These are phyloP conservation scores for Kodamaea laetipori DNA, from an alignment of 805 yeast species.

Conservation along the genomic window DNA sequence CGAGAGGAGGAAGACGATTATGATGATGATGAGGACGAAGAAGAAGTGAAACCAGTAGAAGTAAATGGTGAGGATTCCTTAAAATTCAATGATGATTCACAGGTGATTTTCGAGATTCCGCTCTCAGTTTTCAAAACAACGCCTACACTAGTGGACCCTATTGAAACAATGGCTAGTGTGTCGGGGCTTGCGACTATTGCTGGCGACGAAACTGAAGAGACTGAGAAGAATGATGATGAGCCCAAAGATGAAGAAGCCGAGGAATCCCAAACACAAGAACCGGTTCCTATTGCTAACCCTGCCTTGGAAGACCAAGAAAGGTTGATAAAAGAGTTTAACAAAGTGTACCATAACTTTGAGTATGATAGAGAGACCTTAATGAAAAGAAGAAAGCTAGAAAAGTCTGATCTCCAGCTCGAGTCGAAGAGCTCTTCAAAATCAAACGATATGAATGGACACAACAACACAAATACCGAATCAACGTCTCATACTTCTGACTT, in stretches of 20 bases:
- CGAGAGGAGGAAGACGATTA: slow-evolving; percentile 43
- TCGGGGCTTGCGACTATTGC: background rate
- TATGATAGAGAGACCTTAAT: slow-evolving; percentile 73
- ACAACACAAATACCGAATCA: background rate
- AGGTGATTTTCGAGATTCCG: slow-evolving; percentile 38
- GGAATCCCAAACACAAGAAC: background rate
- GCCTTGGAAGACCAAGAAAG: slow-evolving; percentile 42
- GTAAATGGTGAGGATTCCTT: slow-evolving; percentile 5
- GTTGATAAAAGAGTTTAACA: slow-evolving; percentile 64
- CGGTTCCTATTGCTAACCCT: slow-evolving; percentile 9
- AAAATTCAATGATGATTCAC: slow-evolving; percentile 30
- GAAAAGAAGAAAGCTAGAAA: slow-evolving; percentile 75
- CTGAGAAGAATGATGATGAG: slow-evolving; percentile 6
- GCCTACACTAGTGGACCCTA: background rate
- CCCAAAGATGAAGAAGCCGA: slow-evolving; percentile 6
- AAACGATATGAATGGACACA: slow-evolving; percentile 13
- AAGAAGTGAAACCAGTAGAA: slow-evolving; percentile 24
- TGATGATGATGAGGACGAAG: slow-evolving; percentile 26
- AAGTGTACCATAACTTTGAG: slow-evolving; percentile 75
- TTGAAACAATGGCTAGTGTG: background rate
- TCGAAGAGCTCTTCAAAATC: slow-evolving; percentile 18
- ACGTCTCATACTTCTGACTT: slow-evolving; percentile 28
- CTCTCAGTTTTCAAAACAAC: slow-evolving; percentile 23
- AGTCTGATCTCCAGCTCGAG: slow-evolving; percentile 71
- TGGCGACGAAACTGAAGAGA: slow-evolving; percentile 1